Evolutionary conservation across 106 monocot species (phyloP).

Genomic region (Acorus gramineus): DNA sequence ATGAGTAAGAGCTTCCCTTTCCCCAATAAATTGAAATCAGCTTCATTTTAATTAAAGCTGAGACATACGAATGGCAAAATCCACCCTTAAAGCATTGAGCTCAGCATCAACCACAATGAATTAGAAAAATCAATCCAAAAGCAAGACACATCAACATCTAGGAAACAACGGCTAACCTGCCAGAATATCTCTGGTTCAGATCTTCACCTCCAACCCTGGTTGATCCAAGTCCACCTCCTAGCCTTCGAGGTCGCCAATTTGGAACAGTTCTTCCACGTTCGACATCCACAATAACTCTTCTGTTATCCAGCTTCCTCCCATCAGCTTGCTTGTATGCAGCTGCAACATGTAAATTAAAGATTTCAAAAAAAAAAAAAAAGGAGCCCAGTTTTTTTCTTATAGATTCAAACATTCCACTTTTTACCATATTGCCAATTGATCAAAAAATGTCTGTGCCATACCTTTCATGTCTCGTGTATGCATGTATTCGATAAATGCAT

Average conservation of each 20-base stretch:
- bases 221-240: conserved; percentile 97
- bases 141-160: not conserved
- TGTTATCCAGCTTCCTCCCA: conserved; percentile 86
- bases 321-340: conserved; percentile 99
- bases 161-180: conserved; percentile 28
- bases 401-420: too few relatives aligned
- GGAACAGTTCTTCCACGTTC: conserved; percentile 97
- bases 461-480: conserved; percentile 99
- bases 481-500: conserved; percentile 88
- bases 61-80: too few relatives aligned
- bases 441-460: conserved; percentile 12
- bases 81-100: too few relatives aligned
- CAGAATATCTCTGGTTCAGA: conserved; percentile 57
- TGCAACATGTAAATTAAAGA: conserved; percentile 14
- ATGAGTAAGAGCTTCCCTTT: too few relatives aligned
- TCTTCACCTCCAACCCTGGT: conserved; percentile 85
- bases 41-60: too few relatives aligned
- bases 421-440: not conserved
- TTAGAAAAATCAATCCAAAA: conserved; percentile 1
- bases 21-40: too few relatives aligned
- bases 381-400: not conserved
- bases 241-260: conserved; percentile 89
- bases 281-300: conserved; percentile 88
- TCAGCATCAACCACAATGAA: not conserved
- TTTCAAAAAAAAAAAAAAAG: conserved; percentile 1